Conservation (phyloP, 108 stramenopile species). For the Nitzschia sp. region DNA sequence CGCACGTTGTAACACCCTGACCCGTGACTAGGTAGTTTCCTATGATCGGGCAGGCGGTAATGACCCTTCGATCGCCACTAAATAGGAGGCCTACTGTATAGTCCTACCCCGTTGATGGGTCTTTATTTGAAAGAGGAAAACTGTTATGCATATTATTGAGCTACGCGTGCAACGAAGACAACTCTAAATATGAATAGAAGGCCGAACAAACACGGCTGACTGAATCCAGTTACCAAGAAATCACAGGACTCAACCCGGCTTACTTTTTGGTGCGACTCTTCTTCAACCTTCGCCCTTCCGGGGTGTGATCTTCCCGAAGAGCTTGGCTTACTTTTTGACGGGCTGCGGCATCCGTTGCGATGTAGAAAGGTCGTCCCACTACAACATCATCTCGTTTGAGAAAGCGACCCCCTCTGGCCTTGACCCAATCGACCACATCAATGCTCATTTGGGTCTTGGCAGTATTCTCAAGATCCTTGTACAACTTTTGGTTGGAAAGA, state of each 20-base stretch:
- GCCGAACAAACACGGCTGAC: too few species aligned
- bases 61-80: too few species aligned
- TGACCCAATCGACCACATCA: slow-evolving; percentile 38
- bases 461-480: not conserved
- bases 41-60: not conserved
- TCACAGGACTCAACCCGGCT: too few species aligned
- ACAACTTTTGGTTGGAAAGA: not conserved
- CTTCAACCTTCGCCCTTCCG: slow-evolving; percentile 7
- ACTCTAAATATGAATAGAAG: too few species aligned
- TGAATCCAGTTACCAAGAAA: too few species aligned
- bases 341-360: slow-evolving; percentile 45
- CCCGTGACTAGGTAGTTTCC: not conserved
- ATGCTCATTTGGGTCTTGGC: slow-evolving; percentile 1
- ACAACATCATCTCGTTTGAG: slow-evolving; percentile 37
- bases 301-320: slow-evolving; percentile 45
- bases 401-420: slow-evolving; percentile 48
- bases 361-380: slow-evolving; percentile 10
- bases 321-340: slow-evolving; percentile 60
- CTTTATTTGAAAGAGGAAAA: too few species aligned
- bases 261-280: slow-evolving; percentile 7
- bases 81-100: too few species aligned
- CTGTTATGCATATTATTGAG: too few species aligned
- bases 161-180: too few species aligned
- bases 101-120: too few species aligned
- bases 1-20: slow-evolving; percentile 41